Base-by-base conservation (phyloP, 345 rosid species). In the Ceriops zippeliana region DNA sequence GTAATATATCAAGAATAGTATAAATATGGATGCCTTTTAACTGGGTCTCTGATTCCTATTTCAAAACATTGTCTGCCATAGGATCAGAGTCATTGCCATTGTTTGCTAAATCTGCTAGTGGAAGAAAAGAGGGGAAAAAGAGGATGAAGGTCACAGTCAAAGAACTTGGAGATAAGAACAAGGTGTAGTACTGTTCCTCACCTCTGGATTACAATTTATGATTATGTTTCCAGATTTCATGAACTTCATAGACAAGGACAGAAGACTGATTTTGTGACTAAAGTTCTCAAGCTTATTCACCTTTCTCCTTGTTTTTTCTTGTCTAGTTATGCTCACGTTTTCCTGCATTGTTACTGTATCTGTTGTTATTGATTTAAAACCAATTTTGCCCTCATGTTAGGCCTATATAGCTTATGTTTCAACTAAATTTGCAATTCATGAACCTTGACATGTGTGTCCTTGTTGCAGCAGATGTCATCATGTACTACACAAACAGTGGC, bases 151-250 rank as follows among this genome's bases (percentile, higher is more conserved):
- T 35, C 1, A 1, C 38, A 71, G 87, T 95, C 10, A 75, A 79
- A 78, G 99, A 91, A 81, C 92, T 91, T 52, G 92, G 96, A 49
- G 99, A 90, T 72, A 91, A 89, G 83, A 95, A 73, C 77, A 91
- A 95, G 98, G 99, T 86, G 57, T 71, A 64, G 56, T 24, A 70
- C 28, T 37, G 17, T 49, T 64, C 56, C 31, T 62, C 11, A 9
- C 21, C 32, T 34, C 6, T 31, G 9, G 47, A 1, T 46, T 15
- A n/a, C 54, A 42, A 35, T 37, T 37, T 27, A 35, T 54, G 54
- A 60, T 54, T 10, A 13, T 62, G 62, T 52, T 32, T 31, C 70
- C 27, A 16, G 1, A 26, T 13, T 62, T 17, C 17, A n/a, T 28
- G 15, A 53, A 19, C 56, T 67, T 54, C 21, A 68, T 26, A 3